Evolutionary conservation across 176 grass and related monocot genomes (phyloP).

Genomic region (Bromus sterilis): DNA sequence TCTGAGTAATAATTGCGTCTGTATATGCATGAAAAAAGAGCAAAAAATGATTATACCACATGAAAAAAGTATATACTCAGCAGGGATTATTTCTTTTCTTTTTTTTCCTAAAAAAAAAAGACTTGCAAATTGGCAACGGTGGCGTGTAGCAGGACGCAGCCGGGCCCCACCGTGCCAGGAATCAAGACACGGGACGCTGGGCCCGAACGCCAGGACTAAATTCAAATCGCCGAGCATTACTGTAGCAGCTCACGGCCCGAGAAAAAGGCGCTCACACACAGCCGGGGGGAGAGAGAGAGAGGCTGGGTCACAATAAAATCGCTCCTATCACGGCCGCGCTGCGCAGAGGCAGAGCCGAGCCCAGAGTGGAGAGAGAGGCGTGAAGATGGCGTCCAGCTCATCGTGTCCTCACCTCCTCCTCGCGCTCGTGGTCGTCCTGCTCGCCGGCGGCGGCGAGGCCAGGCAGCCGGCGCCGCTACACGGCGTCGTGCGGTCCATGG

Average conservation of each 20-base stretch:
- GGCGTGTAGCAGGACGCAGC: background rate
- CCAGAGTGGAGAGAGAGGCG: background rate
- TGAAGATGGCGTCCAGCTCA: constrained; percentile 15
- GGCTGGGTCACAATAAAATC: constrained; percentile 24
- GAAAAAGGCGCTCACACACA: background rate
- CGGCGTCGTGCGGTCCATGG: constrained; percentile 32
- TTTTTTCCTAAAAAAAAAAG: background rate
- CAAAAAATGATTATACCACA: too few relatives aligned
- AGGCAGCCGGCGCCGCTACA: constrained; percentile 19
- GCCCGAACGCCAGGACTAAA: background rate
- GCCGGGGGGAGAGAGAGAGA: background rate
- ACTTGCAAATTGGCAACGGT: background rate
- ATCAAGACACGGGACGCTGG: constrained; percentile 7
- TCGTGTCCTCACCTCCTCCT: background rate
- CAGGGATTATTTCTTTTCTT: background rate
- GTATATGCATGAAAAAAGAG: background rate
- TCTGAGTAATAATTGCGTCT: too few relatives aligned
- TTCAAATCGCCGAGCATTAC: constrained; percentile 25
- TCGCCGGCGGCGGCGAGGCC: background rate
- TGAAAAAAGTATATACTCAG: too few relatives aligned
- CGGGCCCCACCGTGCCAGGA: background rate
- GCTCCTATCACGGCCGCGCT: constrained; percentile 13
- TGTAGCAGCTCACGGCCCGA: constrained; percentile 7
- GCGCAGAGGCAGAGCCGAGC: background rate
- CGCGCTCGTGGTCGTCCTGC: background rate